Evolutionary conservation across 805 yeast species (phyloP), one percentile per base, ranked within the genome.

Genomic region (Starmera caribaea): DNA sequence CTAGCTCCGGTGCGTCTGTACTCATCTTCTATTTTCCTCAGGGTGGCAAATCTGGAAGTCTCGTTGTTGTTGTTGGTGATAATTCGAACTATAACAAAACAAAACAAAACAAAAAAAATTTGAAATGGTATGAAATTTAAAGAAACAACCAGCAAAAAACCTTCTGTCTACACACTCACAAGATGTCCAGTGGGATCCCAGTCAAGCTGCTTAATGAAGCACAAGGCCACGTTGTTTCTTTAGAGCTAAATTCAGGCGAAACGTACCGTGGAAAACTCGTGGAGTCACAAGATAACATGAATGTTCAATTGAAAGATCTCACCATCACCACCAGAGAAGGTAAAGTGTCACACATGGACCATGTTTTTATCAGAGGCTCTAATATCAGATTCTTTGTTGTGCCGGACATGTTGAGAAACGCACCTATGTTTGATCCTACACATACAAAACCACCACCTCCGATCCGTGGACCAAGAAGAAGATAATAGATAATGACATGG

Each of bases 261-360:
- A 75, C 83, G 0, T 90, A 90, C 55, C 69, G 95, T 30, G 98
- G 98, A 2, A 87, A 82, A 55, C 70, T 90, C 35, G 57, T 81
- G 4, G 96, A 83, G 53, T 80, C 51, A 4, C 96, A 90, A 62
- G 97, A 90, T 53, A 89, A 82, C 59, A 92, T 90, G 97, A 90
- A 90, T 57, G 76, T 90, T 21, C 94, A 89, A 44, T 61, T 90
- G 37, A 67, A 75, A 46, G 95, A 90, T 55, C 94, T 83, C 32
- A 75, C 82, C 1, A 78, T 83, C 36, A 89, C 96, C 0, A 74
- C 78, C 24, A 65, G 79, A 34, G 82, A 86, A 39, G 96, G 96
- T 4, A 68, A 70, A 36, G 81, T 83, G 3, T 68, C 81, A 2
- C 82, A 81, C 48, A 71, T 86, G 69, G 87, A 83, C 46, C 86